These are phyloP conservation scores for Hymenoscyphus fructigenus DNA, from an alignment of 2,329 filamentous ascomycete species.

Conservation along the genomic window DNA sequence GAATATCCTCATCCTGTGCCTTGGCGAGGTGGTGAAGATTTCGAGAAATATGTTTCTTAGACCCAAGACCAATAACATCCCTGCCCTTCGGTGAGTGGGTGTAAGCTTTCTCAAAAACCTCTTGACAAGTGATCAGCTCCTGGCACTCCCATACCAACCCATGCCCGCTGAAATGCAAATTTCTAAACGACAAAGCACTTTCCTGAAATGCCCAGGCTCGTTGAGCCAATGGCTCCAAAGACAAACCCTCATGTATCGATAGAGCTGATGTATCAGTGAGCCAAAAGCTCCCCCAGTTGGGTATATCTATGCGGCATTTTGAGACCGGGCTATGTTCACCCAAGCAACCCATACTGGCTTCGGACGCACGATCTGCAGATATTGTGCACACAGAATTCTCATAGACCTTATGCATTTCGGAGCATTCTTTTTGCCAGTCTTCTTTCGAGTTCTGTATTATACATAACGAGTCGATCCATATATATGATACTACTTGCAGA, in stretches of 20 bases:
- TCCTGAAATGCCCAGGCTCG: not conserved
- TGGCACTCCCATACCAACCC: not conserved
- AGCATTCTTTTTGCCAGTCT: not conserved
- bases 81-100: too few relatives aligned
- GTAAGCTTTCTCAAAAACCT: not conserved
- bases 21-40: not conserved
- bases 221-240: not conserved
- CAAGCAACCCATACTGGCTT: not conserved
- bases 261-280: not conserved
- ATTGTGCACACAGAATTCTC: not conserved
- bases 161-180: not conserved
- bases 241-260: not conserved
- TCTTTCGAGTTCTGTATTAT: not conserved
- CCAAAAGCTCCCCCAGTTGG: not conserved
- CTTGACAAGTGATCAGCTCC: not conserved
- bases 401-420: not conserved
- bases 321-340: not conserved
- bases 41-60: not conserved
- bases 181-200: not conserved
- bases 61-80: too few relatives aligned
- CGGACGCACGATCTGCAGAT: not conserved
- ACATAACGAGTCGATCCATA: not conserved
- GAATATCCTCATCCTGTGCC: not conserved
- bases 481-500: not conserved
- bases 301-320: not conserved